Evolutionary conservation across 768 basidiomycete genomes (phyloP), one percentile per base, ranked within the genome.

Genomic region (Podaxis sp.): DNA sequence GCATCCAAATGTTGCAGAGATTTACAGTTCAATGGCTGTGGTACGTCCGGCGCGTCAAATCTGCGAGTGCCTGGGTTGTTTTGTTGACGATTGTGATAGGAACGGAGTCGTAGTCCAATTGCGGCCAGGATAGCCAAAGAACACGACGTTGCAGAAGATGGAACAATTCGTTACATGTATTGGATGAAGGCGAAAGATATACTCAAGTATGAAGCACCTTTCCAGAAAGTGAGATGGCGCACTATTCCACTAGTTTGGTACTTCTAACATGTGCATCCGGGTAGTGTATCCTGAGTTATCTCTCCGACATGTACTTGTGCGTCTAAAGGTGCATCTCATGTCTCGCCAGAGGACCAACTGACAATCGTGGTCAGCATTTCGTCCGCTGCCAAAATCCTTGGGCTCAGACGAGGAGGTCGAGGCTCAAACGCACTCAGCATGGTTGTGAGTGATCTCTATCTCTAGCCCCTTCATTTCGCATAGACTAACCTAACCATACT

Each of bases 101-200:
- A 91, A 68, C 80, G 89, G 46, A 67, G 73, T 56, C 77, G 79
- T 25, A 90, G 90, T 64, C 91, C 91, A 2, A 84, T 92, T 59
- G 83, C 80, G 21, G 76, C 89, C 58, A 89, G 83, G 72, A 70
- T 74, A 28, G 88, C 84, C 0, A 73, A 70, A 35, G 77, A 77
- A 36, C 71, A 79, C 23, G 72, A 76, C 50, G 65, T 73, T 18
- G 68, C 75, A 2, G 71, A 72, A 28, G 78, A 82, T 27, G 88
- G 87, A 3, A 74, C 72, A 18, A 70, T 80, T 28, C 76, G 77
- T 16, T 80, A 79, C 58, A 84, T 87, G 81, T 90, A 84, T 67
- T 94, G 91, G 92, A 89, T 91, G 87, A 83, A 85, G 68, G 87
- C 90, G 2, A 80, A 82, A 62, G 80, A 84, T 63, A 79, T 86